Conservation (phyloP, 2,329 filamentous ascomycete genomes). For the Cordyceps cicadae region DNA sequence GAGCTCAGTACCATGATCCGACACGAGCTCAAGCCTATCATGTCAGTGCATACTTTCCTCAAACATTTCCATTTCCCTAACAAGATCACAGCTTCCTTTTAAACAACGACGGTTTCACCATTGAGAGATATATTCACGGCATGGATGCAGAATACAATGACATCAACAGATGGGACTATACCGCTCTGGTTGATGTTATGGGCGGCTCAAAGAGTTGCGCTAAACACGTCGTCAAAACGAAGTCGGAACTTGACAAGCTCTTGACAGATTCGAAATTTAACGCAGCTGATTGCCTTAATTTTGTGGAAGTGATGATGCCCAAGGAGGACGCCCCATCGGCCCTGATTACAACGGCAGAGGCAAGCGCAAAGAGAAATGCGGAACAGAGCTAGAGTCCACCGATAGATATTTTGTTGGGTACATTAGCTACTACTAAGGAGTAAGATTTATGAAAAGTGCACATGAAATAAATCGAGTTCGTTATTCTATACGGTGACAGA, state of each 20-base stretch:
- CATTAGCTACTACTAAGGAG: background rate
- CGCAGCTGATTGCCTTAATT: slow-evolving; percentile 46
- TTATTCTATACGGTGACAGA: background rate
- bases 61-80: background rate
- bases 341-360: slow-evolving; percentile 61
- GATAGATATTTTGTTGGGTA: background rate
- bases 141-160: slow-evolving; percentile 76
- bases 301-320: slow-evolving; percentile 77
- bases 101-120: slow-evolving; percentile 83
- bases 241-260: slow-evolving; percentile 57
- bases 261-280: slow-evolving; percentile 58
- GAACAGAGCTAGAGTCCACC: slow-evolving; percentile 18
- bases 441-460: background rate
- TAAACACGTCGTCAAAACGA: slow-evolving; percentile 61
- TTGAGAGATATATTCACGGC: slow-evolving; percentile 82
- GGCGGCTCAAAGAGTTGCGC: slow-evolving; percentile 52
- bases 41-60: slow-evolving; percentile 43
- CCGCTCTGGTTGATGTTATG: slow-evolving; percentile 59
- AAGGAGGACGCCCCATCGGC: slow-evolving; percentile 68
- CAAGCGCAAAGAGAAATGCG: slow-evolving; percentile 60
- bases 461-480: background rate
- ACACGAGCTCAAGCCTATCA: slow-evolving; percentile 64
- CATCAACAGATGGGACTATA: slow-evolving; percentile 66
- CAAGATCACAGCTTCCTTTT: slow-evolving; percentile 52
- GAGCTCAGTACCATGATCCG: slow-evolving; percentile 79